phyloP scores from a whole-genome alignment of 306 rosid genomes.

The Vigna hirtella region DNA sequence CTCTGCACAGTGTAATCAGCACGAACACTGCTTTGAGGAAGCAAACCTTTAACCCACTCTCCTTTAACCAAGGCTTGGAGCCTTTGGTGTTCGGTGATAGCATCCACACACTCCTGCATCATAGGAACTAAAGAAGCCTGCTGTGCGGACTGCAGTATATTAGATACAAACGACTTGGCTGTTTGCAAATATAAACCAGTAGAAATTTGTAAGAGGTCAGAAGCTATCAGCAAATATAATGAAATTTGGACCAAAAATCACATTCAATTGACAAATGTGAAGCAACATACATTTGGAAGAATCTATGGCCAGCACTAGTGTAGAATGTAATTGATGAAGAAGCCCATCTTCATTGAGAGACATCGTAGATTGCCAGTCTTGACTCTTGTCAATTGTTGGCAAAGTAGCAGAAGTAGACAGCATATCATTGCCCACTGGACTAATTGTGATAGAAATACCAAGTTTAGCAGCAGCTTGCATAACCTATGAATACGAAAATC shows the following conservation, averaged over 20 bases:
- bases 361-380: conserved; percentile 83
- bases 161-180: conserved; percentile 65
- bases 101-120: conserved; percentile 90
- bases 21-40: conserved; percentile 84
- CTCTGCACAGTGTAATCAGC: conserved; percentile 89
- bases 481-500: conserved; percentile 59
- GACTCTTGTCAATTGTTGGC: conserved; percentile 69
- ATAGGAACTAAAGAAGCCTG: conserved; percentile 64
- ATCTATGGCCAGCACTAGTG: conserved; percentile 81
- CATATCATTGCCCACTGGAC: conserved; percentile 74
- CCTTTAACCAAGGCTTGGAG: conserved; percentile 94
- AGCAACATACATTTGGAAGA: conserved; percentile 69
- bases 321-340: conserved; percentile 83
- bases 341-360: conserved; percentile 87
- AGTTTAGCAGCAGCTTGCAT: conserved; percentile 83
- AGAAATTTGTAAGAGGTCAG: conserved; percentile 36
- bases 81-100: conserved; percentile 88
- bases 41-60: conserved; percentile 92
- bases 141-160: conserved; percentile 66
- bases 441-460: conserved; percentile 76
- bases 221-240: conserved; percentile 37
- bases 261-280: conserved; percentile 29
- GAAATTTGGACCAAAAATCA: conserved; percentile 32
- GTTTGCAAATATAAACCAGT: conserved; percentile 47
- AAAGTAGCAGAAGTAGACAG: conserved; percentile 55